Evolutionary conservation across 129 eudicot genomes (phyloP).

Genomic region (Tanacetum coccineum): DNA sequence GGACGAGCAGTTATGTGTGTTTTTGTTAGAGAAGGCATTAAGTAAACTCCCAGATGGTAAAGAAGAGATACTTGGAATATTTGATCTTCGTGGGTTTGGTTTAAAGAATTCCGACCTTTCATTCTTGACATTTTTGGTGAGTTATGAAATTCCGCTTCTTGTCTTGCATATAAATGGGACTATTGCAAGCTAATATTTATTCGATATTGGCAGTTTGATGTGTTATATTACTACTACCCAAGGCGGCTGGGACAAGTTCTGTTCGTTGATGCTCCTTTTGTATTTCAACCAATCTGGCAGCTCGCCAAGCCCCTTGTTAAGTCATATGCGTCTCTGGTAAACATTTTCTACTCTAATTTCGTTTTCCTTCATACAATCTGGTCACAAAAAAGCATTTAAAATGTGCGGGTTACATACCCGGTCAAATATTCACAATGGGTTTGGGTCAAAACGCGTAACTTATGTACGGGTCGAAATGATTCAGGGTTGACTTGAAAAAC

Average conservation of each 20-base stretch:
- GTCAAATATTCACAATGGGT: no score
- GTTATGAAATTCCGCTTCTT: slow-evolving; percentile 12
- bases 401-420: no score
- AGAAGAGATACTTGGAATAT: slow-evolving; percentile 58
- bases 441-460: no score
- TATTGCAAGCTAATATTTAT: slow-evolving; percentile 18
- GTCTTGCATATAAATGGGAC: slow-evolving; percentile 10
- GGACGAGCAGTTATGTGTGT: slow-evolving; percentile 78
- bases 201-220: slow-evolving; percentile 76
- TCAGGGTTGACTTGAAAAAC: no score
- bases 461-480: no score
- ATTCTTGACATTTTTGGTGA: slow-evolving; percentile 85
- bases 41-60: slow-evolving; percentile 72
- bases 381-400: no score
- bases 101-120: slow-evolving; percentile 69
- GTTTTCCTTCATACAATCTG: background rate
- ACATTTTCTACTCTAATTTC: background rate
- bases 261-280: slow-evolving; percentile 91
- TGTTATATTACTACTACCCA: slow-evolving; percentile 85
- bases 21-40: slow-evolving; percentile 76
- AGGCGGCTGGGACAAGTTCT: slow-evolving; percentile 77
- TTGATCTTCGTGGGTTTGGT: slow-evolving; percentile 80
- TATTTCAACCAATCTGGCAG: slow-evolving; percentile 91
- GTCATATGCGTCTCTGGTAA: slow-evolving; percentile 83
- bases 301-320: slow-evolving; percentile 75